phyloP scores from a whole-genome alignment of 495 filamentous ascomycete genomes.

The Tuber umbilicatum region DNA sequence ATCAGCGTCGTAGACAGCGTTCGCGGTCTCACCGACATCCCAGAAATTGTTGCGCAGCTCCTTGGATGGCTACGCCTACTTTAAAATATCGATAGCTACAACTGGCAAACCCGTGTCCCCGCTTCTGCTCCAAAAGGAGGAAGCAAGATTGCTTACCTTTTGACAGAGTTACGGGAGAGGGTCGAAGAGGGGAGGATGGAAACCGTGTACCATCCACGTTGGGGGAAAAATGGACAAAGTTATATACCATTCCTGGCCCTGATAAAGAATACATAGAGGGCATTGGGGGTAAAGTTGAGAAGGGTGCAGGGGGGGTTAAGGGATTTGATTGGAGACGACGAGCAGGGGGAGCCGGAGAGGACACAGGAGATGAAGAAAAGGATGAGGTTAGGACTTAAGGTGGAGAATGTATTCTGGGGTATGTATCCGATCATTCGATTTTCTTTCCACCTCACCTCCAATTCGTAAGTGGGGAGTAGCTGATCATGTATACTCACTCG shows the following conservation, averaged over 20 bases:
- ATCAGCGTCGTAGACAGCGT: constrained; percentile 83
- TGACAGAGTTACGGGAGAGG: constrained; percentile 68
- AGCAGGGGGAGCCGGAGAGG: constrained; percentile 3
- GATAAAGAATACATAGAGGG: constrained; percentile 58
- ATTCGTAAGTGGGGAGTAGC: not conserved
- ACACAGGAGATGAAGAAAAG: not conserved
- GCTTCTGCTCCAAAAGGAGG: constrained; percentile 80
- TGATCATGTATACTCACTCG: constrained; percentile 1
- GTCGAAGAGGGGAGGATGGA: constrained; percentile 71
- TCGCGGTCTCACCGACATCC: constrained; percentile 87
- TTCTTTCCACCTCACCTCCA: not conserved
- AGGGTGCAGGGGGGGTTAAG: constrained; percentile 53
- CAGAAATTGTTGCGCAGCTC: constrained; percentile 69
- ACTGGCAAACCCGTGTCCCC: constrained; percentile 47
- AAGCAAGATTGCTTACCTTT: constrained; percentile 72
- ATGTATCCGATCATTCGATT: not conserved
- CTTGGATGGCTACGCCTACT: constrained; percentile 66
- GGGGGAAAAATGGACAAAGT: constrained; percentile 82
- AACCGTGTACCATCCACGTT: constrained; percentile 92
- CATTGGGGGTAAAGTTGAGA: constrained; percentile 56
- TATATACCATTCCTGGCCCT: constrained; percentile 75
- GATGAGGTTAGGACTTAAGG: not conserved
- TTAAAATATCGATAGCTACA: constrained; percentile 44
- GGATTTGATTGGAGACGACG: constrained; percentile 54
- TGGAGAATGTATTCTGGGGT: not conserved